A percentile compares a stretch with the other conserved stretches of the same genome.
Evolutionary conservation across 345 rosid species (phyloP).

Genomic region (Citrus reticulata): DNA sequence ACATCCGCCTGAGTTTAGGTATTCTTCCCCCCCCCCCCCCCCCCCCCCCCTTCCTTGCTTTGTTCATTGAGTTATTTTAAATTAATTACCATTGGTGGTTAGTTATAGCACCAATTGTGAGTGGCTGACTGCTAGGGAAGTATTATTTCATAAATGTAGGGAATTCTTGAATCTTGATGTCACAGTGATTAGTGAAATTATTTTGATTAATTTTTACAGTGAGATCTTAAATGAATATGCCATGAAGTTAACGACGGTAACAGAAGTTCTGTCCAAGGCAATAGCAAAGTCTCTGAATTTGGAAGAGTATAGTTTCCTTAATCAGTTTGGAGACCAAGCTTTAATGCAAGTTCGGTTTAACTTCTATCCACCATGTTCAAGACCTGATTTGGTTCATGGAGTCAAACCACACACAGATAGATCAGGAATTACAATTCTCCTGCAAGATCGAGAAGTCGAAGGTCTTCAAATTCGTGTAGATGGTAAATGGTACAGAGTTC

Average conservation of each 20-base stretch:
- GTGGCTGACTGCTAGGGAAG: not conserved
- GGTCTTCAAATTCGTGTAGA: conserved; percentile 43
- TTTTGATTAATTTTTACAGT: conserved; percentile 16
- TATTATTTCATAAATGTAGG: not conserved
- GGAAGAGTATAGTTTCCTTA: conserved; percentile 37
- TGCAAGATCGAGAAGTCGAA: conserved; percentile 41
- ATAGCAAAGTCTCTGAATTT: conserved; percentile 37
- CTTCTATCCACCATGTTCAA: conserved; percentile 50
- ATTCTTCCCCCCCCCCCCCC: not conserved
- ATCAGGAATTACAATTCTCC: conserved; percentile 43
- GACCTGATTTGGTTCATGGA: conserved; percentile 45
- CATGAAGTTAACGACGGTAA: conserved; percentile 22
- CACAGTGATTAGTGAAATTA: not conserved
- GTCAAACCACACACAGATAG: conserved; percentile 53
- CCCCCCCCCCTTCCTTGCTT: not conserved
- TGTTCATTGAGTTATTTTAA: not conserved
- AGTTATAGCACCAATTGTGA: not conserved
- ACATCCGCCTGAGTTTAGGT: conserved; percentile 43
- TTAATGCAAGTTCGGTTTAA: conserved; percentile 43
- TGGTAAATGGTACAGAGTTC: conserved; percentile 40
- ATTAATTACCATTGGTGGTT: not conserved
- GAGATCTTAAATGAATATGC: conserved; percentile 31
- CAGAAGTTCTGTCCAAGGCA: conserved; percentile 36
- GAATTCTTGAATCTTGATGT: not conserved
- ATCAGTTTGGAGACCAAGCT: conserved; percentile 34